Percentiles rank a stretch among this genome's conserved stretches.
Conservation (phyloP, 768 basidiomycete genomes). For the Suillus sp. region DNA sequence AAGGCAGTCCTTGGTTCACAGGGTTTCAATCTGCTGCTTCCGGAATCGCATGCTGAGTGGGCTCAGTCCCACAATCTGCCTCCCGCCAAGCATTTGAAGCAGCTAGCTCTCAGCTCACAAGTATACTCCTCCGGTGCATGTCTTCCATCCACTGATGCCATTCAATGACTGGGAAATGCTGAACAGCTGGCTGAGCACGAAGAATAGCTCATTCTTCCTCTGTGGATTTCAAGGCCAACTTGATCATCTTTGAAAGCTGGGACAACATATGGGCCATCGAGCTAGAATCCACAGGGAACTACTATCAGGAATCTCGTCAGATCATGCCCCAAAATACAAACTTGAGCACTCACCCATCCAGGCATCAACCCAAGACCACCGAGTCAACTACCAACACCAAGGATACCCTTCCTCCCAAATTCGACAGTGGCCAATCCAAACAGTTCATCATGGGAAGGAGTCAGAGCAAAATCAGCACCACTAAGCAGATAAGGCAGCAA, state of each 20-base stretch:
- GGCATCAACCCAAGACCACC: constrained; percentile 97
- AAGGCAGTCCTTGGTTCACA: constrained; percentile 59
- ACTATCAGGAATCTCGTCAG: constrained; percentile 46
- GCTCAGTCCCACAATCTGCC: constrained; percentile 58
- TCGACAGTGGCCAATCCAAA: no score
- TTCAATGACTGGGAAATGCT: constrained; percentile 96
- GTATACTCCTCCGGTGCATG: constrained; percentile 87
- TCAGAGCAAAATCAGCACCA: no score
- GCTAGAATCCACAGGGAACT: constrained; percentile 96
- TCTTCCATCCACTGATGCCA: constrained; percentile 97
- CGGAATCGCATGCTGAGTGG: constrained; percentile 46
- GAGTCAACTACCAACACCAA: constrained; percentile 91
- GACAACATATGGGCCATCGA: no score
- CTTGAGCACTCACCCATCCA: constrained; percentile 75
- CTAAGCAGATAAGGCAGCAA: no score
- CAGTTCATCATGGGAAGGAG: no score
- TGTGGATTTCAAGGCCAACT: constrained; percentile 88
- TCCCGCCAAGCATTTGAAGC: constrained; percentile 77
- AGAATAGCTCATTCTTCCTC: constrained; percentile 91
- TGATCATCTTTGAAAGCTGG: constrained; percentile 94
- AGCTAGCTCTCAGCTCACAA: constrained; percentile 65
- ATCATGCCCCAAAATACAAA: not conserved
- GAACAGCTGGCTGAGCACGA: no score
- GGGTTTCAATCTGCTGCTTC: constrained; percentile 85
- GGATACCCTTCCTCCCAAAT: no score